Evolutionary conservation across 78 protist genomes (phyloP).

Genomic region (Planoprotostelium fungivorum): DNA sequence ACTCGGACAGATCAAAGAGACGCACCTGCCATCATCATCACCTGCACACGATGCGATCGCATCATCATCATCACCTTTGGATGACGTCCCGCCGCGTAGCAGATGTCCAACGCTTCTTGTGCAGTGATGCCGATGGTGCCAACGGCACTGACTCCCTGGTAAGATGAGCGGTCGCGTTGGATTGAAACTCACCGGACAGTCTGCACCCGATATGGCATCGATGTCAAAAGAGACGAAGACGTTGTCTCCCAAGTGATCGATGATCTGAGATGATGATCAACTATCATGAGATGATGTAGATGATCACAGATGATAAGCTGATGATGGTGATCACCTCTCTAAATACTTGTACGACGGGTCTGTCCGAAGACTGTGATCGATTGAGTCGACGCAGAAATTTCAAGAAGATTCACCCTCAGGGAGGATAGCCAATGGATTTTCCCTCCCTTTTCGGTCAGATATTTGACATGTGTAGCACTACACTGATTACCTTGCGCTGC

Average conservation of each 20-base stretch:
- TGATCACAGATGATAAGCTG: too few relatives aligned
- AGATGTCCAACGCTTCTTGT: slow-evolving; percentile 38
- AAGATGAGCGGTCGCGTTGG: background rate
- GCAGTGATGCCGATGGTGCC: slow-evolving; percentile 39
- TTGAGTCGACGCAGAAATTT: background rate
- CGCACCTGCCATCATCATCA: slow-evolving; percentile 5
- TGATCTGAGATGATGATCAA: too few relatives aligned
- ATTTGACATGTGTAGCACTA: slow-evolving; percentile 19
- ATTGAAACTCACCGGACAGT: slow-evolving; percentile 18
- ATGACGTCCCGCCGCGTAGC: slow-evolving; percentile 19
- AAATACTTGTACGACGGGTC: background rate
- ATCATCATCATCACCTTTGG: slow-evolving; percentile 16
- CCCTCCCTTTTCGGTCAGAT: background rate
- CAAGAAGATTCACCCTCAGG: background rate
- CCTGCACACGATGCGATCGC: background rate
- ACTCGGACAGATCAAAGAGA: slow-evolving; percentile 38
- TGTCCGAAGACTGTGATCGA: too few relatives aligned
- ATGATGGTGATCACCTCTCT: slow-evolving; percentile 1
- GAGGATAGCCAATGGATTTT: slow-evolving; percentile 18
- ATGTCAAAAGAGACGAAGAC: slow-evolving; percentile 57
- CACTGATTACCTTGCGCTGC: slow-evolving; percentile 61
- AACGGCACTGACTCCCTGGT: slow-evolving; percentile 47
- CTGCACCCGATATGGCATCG: slow-evolving; percentile 23
- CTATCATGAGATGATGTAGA: too few relatives aligned
- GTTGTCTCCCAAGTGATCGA: slow-evolving; percentile 14